Base-by-base conservation (phyloP, 129 eudicot genomes). In the Flaveria ramosissima region DNA sequence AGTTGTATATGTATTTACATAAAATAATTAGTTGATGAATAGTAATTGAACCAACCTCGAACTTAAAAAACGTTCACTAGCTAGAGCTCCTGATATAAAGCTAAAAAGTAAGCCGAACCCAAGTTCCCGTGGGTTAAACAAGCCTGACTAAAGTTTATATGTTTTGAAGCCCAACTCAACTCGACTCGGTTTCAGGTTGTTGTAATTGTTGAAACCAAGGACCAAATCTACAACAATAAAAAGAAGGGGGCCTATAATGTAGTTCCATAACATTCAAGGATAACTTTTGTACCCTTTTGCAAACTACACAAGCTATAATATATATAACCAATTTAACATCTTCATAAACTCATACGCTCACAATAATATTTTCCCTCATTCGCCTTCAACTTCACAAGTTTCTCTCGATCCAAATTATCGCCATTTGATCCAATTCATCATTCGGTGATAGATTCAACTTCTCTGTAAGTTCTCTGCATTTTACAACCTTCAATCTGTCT, bases 381-480 rank as follows among this genome's bases (percentile, higher is more conserved):
- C 69, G 20, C 11, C 69, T 63, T 36, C 21, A 61, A 61, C 67
- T 61, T 61, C 67, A 26, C 67, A 61, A 61, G 2, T 63, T 63
- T 36, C 9, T 63, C 45, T 63, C 45, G 46, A 63, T 63, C 69
- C 69, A 63, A 63, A 27, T 30, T 15, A 7, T 27, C 63, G n/a
- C 51, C 48, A 71, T 55, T 36, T 55, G 45, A 72, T 39, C 32
- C 15, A 26, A 63, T 36, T 78, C 64, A 20, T 50, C 67, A 14
- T 50, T 50, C 53, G 9, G 7, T 8, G 57, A 57, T 19, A 19
- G 69, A 24, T 50, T 63, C 77, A 21, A 71, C 71, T 78, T 39
- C 64, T 78, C 66, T 59, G 82, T 78, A 46, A 50, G 77, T 47
- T 60, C 47, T 70, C 15, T 16, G 2, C 68, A 13, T 15, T 39